Base-by-base conservation (phyloP, 768 basidiomycete species). In the Rhodotorula diobovata region DNA sequence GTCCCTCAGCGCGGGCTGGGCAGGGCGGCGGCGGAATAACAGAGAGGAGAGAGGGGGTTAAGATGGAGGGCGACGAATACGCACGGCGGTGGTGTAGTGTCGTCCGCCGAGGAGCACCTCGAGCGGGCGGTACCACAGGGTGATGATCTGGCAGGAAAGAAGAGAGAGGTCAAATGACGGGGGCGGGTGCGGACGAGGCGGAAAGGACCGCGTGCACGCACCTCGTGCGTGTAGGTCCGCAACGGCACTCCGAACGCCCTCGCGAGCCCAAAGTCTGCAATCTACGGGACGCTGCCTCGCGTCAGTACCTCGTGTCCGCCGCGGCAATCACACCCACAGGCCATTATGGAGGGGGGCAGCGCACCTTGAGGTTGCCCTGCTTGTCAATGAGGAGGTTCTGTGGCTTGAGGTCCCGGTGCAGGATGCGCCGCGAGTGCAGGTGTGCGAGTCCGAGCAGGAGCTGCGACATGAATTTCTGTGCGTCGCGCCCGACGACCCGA, bases 181-280 rank as follows among this genome's bases (percentile, higher is more conserved):
- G 61, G 7, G 3, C 28, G 32, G 8, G n/a, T 6, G 11, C 0
- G 10, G 28, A 37, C 1, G n/a, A 28, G 48, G 4, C 34, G 43
- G 45, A 39, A 28, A 8, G 53, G 35, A 72, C 84, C n/a, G n/a
- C n/a, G n/a, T n/a, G n/a, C n/a, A 18, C 41, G 71, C 67, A 92
- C 95, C 85, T 99, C 96, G 78, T 98, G 96, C 25, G 95, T 99
- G 80, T 97, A 99, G 25, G 95, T 96, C 77, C 96, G 85, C 84
- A 99, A 87, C 46, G 96, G 96, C 76, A 99, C 96, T 68, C 96
- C 96, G 79, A 98, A 99, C 28, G 94, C 93, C 68, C 95, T 84
- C 5, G 95, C 94, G 43, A 98, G 85, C 54, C 95, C 95, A 77
- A 98, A 97, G 82, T 97, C 95, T 16, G 92, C 94, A 28, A 75